Conservation (phyloP, 2,329 filamentous ascomycete species). For the Rutstroemia sp. region DNA sequence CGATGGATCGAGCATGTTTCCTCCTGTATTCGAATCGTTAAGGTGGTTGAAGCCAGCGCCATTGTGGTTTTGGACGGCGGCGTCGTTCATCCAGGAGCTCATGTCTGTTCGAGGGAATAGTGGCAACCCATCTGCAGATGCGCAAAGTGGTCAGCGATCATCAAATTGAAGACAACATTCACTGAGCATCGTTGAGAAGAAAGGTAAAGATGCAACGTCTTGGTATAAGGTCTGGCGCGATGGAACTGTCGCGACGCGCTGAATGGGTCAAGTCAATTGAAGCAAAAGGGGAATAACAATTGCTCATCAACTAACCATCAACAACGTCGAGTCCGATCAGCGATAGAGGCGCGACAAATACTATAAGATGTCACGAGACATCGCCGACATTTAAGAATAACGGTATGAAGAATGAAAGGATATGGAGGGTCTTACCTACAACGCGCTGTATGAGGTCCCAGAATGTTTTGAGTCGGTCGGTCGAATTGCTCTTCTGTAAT, state of each 20-base stretch:
- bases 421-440: conserved; percentile 29
- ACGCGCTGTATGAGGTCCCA: conserved; percentile 18
- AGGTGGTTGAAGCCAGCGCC: conserved; percentile 60
- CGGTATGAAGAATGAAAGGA: conserved; percentile 9
- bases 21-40: conserved; percentile 45
- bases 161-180: conserved; percentile 10
- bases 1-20: conserved; percentile 58
- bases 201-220: conserved; percentile 1
- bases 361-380: conserved; percentile 13
- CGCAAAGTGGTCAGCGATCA: conserved; percentile 25
- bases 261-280: conserved; percentile 2
- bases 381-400: conserved; percentile 7
- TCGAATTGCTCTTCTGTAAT: conserved; percentile 1
- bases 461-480: conserved; percentile 10
- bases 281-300: conserved; percentile 11
- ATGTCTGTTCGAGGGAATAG: conserved; percentile 45
- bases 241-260: conserved; percentile 8
- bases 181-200: background rate
- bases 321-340: background rate
- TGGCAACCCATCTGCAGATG: conserved; percentile 29
- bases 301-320: conserved; percentile 11
- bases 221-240: conserved; percentile 8
- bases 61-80: conserved; percentile 61
- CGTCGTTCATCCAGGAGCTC: conserved; percentile 68
- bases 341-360: conserved; percentile 7